Evolutionary conservation across 768 basidiomycete species (phyloP), one percentile per base, ranked within the genome.

Genomic region (Hydnomerulius pinastri): DNA sequence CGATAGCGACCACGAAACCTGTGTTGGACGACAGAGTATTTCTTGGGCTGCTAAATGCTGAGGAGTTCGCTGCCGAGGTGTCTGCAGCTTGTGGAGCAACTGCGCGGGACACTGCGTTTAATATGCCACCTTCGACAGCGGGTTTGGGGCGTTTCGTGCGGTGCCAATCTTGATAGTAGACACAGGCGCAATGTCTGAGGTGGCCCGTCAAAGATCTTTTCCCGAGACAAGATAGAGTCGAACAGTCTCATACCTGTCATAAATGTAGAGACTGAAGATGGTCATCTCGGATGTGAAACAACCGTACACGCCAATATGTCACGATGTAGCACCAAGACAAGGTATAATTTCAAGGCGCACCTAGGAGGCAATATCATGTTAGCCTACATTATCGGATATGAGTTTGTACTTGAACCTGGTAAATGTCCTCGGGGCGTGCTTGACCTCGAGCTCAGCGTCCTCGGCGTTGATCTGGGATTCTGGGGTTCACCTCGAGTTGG

Each of bases 161-260:
- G 60, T 95, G 87, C 90, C 92, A 96, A 67, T 96, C 92, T 57
- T 97, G 92, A 67, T 98, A 97, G 73, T 96, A 98, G 39, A 98
- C 81, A 63, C 91, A 92, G 17, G 79, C 80, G 69, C 95, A 94
- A 67, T 97, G 92, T 69, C 96, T 93, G 66, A 36, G 10, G 28
- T 24, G 48, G 43, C 20, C 44, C 48, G 27, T 38, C 18, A 21
- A 51, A 52, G n/a, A n/a, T n/a, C 23, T 55, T 33, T 18, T 40
- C 48, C 15, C 30, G 45, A n/a, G 5, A 12, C 9, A 23, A 21
- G 8, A 1, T 6, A 18, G 33, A 12, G 29, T 13, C 43, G 27
- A 15, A 38, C 7, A 32, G 35, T 24, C 43, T 39, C 25, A 32
- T 41, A 82, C 90, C 92, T 82, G 71, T 98, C 93, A 66, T 85